Percentiles rank a stretch among this genome's conserved stretches.
Conservation (phyloP, 495 filamentous ascomycete genomes). For the Daldinia concentrica region DNA sequence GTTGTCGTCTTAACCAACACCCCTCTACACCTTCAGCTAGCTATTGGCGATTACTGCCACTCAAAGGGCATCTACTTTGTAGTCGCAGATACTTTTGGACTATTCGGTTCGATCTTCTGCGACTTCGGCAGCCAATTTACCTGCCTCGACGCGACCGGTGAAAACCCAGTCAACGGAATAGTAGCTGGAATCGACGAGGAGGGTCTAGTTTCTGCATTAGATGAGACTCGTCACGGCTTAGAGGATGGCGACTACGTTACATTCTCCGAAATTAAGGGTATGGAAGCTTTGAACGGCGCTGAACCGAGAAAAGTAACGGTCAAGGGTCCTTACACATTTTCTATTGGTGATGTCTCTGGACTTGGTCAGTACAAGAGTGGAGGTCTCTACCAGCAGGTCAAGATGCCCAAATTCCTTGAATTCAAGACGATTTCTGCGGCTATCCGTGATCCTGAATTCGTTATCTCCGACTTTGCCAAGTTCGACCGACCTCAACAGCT, state of each 20-base stretch:
- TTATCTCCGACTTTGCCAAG: constrained; percentile 96
- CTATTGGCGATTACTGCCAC: constrained; percentile 91
- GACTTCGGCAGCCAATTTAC: constrained; percentile 96
- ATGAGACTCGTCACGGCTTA: constrained; percentile 94
- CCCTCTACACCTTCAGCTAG: constrained; percentile 78
- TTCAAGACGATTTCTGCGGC: constrained; percentile 82
- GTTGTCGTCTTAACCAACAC: constrained; percentile 90
- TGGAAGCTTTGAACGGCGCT: constrained; percentile 85
- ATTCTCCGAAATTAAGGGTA: constrained; percentile 91
- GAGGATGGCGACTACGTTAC: constrained; percentile 97
- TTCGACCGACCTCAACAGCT: constrained; percentile 93
- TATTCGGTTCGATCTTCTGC: constrained; percentile 96
- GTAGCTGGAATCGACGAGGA: constrained; percentile 88
- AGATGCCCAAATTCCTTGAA: constrained; percentile 94
- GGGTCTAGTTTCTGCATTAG: constrained; percentile 90
- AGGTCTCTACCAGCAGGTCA: constrained; percentile 92
- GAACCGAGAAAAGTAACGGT: constrained; percentile 90
- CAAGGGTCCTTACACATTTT: constrained; percentile 96
- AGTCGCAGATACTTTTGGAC: constrained; percentile 85
- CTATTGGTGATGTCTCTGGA: constrained; percentile 90
- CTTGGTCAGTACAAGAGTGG: constrained; percentile 86
- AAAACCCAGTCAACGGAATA: constrained; percentile 87
- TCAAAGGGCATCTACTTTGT: constrained; percentile 89
- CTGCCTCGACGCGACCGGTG: constrained; percentile 87
- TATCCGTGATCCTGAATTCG: constrained; percentile 83